A percentile compares a stretch with the other conserved stretches of the same genome.
Conservation (phyloP, 148 eudicot species). For the Rhododendron ovatum region DNA sequence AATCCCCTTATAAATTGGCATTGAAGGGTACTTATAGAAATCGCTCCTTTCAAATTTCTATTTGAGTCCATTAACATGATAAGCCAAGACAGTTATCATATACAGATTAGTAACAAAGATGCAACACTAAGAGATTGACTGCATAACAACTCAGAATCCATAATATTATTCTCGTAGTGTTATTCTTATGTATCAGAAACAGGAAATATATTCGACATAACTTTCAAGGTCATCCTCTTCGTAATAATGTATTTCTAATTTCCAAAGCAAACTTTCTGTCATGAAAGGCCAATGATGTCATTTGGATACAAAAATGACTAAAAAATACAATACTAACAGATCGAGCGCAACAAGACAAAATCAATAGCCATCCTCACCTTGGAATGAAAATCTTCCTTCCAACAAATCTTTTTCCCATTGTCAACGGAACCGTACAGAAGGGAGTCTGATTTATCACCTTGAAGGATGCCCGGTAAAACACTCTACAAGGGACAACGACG, state of each 20-base stretch:
- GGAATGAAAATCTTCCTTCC: constrained; percentile 94
- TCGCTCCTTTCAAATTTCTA: background rate
- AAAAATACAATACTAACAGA: background rate
- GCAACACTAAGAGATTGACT: background rate
- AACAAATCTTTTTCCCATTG: constrained; percentile 97
- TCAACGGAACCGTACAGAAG: constrained; percentile 98
- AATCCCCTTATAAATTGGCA: background rate
- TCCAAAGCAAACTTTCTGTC: background rate
- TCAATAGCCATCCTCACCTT: constrained; percentile 46
- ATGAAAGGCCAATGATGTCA: background rate
- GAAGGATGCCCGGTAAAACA: constrained; percentile 98
- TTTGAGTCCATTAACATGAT: background rate
- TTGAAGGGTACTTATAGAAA: background rate
- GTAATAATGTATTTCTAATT: background rate
- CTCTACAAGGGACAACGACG: constrained; percentile 49
- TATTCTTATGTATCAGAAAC: background rate
- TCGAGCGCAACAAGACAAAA: background rate
- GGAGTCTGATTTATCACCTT: constrained; percentile 98
- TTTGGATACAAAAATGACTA: background rate
- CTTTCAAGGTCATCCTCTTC: background rate
- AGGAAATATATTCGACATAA: background rate
- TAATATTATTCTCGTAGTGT: background rate
- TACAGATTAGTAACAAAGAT: background rate
- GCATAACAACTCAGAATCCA: background rate
- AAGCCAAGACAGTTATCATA: background rate